Percentiles rank a stretch among this genome's conserved stretches.
Conservation (phyloP, 257 asterid species). For the Galeopsis tetrahit region DNA sequence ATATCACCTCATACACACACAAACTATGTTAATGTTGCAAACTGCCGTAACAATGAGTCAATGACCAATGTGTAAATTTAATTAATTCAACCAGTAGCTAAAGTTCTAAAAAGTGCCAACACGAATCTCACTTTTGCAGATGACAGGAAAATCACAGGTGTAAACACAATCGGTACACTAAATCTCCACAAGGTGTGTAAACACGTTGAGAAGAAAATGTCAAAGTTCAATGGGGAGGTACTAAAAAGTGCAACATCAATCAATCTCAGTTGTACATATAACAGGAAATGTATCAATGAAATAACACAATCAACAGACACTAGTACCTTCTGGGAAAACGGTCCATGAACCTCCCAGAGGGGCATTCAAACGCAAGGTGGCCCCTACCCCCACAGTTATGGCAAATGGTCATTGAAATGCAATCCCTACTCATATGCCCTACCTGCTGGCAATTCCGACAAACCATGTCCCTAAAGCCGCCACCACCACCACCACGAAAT, state of each 20-base stretch:
- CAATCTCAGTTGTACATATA: constrained; percentile 27
- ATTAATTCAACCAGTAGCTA: not conserved
- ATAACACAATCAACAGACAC: not conserved
- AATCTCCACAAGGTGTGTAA: not conserved
- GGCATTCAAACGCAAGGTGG: constrained; percentile 80
- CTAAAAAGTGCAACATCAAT: constrained; percentile 7
- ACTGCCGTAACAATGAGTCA: not conserved
- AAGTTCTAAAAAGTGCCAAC: not conserved
- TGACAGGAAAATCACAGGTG: not conserved
- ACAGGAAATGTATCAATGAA: not conserved
- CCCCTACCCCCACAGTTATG: constrained; percentile 96
- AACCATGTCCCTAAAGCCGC: constrained; percentile 61
- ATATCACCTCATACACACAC: not conserved
- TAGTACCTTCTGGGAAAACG: constrained; percentile 74
- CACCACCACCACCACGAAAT: constrained; percentile 47
- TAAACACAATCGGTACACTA: not conserved
- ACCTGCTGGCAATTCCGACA: constrained; percentile 84
- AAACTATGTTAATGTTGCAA: not conserved
- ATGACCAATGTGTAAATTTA: not conserved
- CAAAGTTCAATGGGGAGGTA: not conserved
- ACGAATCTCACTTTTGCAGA: not conserved
- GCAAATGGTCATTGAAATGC: constrained; percentile 64
- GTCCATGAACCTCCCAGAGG: constrained; percentile 81
- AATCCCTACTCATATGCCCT: constrained; percentile 87
- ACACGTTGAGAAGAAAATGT: not conserved